Evolutionary conservation across 179 eudicot genomes (phyloP).

Genomic region (Camellia oleifera): DNA sequence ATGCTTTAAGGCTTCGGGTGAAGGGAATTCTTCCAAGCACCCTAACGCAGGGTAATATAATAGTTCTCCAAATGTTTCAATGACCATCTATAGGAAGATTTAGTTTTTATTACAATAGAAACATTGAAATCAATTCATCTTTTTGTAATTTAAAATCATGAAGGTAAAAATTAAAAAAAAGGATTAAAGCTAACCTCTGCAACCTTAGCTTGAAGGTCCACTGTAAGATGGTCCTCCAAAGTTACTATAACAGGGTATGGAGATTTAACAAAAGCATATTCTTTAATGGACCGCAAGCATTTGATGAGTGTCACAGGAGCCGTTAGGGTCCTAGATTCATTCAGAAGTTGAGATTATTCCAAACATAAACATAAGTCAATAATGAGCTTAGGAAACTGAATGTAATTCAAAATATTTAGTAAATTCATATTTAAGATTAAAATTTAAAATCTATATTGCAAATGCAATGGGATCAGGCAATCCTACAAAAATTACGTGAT

Average conservation of each 20-base stretch:
- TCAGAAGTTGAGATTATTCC: constrained; percentile 4
- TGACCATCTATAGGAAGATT: constrained; percentile 56
- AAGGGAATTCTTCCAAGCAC: constrained; percentile 51
- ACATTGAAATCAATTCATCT: neutral
- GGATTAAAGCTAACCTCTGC: constrained; percentile 50
- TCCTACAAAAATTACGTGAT: neutral
- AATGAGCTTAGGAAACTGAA: neutral
- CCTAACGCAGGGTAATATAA: constrained; percentile 52
- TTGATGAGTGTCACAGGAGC: constrained; percentile 56
- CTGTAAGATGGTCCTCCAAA: constrained; percentile 74
- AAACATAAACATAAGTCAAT: neutral
- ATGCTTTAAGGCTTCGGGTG: constrained; percentile 64
- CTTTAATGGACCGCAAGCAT: constrained; percentile 71
- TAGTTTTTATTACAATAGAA: neutral
- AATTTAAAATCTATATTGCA: neutral
- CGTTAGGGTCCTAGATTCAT: constrained; percentile 64
- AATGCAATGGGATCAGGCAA: neutral
- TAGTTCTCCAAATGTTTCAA: constrained; percentile 60
- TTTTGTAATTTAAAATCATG: neutral
- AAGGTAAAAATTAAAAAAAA: neutral
- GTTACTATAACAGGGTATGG: constrained; percentile 81
- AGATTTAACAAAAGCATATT: constrained; percentile 65
- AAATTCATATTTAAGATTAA: neutral
- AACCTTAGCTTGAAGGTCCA: constrained; percentile 64
- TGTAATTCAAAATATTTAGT: neutral